Conservation (phyloP, 257 asterid species). For the Solanum sitiens region DNA sequence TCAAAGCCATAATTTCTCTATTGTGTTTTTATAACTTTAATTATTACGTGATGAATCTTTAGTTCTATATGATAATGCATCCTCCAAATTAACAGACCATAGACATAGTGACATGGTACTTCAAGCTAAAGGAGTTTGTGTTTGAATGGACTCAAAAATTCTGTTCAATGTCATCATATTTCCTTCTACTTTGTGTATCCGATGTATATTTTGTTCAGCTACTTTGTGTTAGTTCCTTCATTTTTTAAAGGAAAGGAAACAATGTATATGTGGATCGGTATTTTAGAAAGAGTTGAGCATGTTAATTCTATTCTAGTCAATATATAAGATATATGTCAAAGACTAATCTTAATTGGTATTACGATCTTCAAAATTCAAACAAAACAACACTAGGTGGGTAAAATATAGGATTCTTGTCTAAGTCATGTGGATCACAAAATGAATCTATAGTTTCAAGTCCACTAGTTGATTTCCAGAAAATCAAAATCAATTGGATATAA, state of each 20-base stretch:
- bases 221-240: background rate
- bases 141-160: background rate
- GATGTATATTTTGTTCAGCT: too few species aligned
- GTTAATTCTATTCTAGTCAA: background rate
- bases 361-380: background rate
- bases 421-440: too few species aligned
- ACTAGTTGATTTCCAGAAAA: too few species aligned
- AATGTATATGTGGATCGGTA: too few species aligned
- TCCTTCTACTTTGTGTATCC: too few species aligned
- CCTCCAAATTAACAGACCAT: background rate
- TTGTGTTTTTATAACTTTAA: too few species aligned
- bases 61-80: too few species aligned
- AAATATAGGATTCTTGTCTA: background rate
- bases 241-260: background rate
- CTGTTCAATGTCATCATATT: background rate
- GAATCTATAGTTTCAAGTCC: too few species aligned
- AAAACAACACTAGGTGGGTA: too few species aligned
- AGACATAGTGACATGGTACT: background rate
- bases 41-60: background rate
- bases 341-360: background rate
- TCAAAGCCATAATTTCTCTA: too few species aligned
- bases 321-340: too few species aligned
- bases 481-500: too few species aligned
- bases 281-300: background rate
- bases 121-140: background rate